phyloP scores from a whole-genome alignment of 1,284 basidiomycete genomes.

The Cystobasidiaceae sp. region DNA sequence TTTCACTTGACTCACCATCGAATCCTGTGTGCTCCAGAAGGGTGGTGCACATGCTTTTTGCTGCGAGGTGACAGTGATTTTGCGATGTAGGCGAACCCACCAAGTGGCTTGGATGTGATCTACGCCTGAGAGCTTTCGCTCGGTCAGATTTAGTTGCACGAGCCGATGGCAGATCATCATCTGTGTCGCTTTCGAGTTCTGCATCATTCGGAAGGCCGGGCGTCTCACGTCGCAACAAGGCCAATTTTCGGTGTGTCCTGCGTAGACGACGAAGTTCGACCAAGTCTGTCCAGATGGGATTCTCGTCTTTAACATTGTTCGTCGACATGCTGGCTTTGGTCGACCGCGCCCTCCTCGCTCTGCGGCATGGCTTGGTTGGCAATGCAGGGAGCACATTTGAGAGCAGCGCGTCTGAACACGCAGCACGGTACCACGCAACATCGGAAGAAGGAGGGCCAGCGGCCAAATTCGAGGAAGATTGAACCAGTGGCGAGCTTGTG shows the following conservation, averaged over 20 bases:
- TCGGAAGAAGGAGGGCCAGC: too few species aligned
- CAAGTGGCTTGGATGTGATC: too few species aligned
- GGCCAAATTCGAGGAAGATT: too few species aligned
- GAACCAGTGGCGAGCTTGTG: too few species aligned
- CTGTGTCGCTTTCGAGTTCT: neutral
- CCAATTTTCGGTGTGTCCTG: constrained; percentile 1
- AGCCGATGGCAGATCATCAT: neutral
- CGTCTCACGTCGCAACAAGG: constrained; percentile 1
- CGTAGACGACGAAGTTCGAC: neutral
- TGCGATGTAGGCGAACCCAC: neutral
- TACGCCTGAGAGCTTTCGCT: neutral
- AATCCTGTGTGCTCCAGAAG: constrained; percentile 76
- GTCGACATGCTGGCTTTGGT: too few species aligned
- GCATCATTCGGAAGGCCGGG: neutral
- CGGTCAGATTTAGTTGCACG: neutral
- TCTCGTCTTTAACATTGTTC: neutral
- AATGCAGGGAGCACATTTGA: too few species aligned
- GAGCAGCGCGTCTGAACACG: too few species aligned
- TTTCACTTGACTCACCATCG: constrained; percentile 59
- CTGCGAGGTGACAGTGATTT: neutral
- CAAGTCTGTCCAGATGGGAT: neutral
- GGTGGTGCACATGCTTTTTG: constrained; percentile 1
- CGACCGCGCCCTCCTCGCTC: too few species aligned
- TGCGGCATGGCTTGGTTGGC: too few species aligned
- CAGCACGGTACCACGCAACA: too few species aligned